Percentiles rank a stretch among this genome's conserved stretches.
phyloP scores from a whole-genome alignment of 73 alveolate species.

The Tetrahymena elliotti region DNA sequence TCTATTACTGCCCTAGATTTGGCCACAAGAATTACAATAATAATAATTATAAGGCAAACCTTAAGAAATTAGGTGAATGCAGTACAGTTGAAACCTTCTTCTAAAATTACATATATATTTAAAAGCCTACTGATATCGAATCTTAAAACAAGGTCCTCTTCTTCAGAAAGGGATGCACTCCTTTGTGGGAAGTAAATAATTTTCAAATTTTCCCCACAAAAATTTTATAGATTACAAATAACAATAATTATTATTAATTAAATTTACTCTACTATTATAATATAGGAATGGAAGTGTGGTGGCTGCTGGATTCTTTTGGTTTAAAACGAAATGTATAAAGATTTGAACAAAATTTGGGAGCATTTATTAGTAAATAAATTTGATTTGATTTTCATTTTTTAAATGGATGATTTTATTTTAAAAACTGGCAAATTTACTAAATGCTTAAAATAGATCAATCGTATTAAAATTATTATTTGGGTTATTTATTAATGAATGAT shows the following conservation, averaged over 20 bases:
- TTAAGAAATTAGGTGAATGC: constrained; percentile 21
- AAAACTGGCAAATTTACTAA: not conserved
- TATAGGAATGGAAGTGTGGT: constrained; percentile 22
- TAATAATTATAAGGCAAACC: constrained; percentile 11
- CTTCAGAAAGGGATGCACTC: constrained; percentile 34
- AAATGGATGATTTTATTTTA: not conserved
- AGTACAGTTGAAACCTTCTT: constrained; percentile 33
- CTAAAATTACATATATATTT: constrained; percentile 1
- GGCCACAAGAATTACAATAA: constrained; percentile 13
- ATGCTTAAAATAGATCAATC: not conserved
- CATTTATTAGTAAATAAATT: constrained; percentile 1
- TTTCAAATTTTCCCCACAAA: too few species aligned
- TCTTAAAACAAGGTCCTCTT: constrained; percentile 19
- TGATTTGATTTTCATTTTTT: not conserved
- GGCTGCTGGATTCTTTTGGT: constrained; percentile 43
- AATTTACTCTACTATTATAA: not conserved
- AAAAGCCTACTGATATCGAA: constrained; percentile 17
- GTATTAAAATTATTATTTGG: not conserved
- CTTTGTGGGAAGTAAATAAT: constrained; percentile 28
- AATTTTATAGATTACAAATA: too few species aligned
- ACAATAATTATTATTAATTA: not conserved
- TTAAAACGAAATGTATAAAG: constrained; percentile 12
- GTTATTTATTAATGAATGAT: not conserved
- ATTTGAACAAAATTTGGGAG: constrained; percentile 40
- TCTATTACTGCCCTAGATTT: constrained; percentile 32